phyloP scores from a whole-genome alignment of 768 basidiomycete genomes.

The Russula sp. region DNA sequence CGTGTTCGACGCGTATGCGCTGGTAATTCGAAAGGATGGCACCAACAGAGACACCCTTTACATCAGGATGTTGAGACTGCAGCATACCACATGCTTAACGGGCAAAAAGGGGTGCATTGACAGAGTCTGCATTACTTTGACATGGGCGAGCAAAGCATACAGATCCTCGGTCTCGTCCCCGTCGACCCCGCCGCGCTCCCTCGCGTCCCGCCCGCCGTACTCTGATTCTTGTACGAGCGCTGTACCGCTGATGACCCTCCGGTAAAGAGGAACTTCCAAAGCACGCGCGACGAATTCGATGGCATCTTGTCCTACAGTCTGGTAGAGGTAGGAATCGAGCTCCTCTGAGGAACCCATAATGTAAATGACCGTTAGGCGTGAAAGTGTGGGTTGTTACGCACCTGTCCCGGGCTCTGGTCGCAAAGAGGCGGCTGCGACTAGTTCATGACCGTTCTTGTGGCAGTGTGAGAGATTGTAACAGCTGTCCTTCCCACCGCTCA shows the following conservation, averaged over 20 bases:
- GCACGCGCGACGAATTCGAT: constrained; percentile 83
- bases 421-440: constrained; percentile 85
- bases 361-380: constrained; percentile 29
- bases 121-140: constrained; percentile 56
- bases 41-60: constrained; percentile 87
- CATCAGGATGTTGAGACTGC: constrained; percentile 72
- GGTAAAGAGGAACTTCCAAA: constrained; percentile 81
- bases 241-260: constrained; percentile 73
- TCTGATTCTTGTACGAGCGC: constrained; percentile 80
- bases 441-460: constrained; percentile 76
- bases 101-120: not conserved
- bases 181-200: constrained; percentile 46
- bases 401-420: constrained; percentile 84
- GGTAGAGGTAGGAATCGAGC: constrained; percentile 96
- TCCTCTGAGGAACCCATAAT: constrained; percentile 63
- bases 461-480: constrained; percentile 95
- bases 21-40: constrained; percentile 98
- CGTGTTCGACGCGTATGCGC: constrained; percentile 94
- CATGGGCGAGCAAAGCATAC: constrained; percentile 60
- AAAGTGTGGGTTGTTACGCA: constrained; percentile 38
- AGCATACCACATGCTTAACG: constrained; percentile 22
- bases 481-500: constrained; percentile 98
- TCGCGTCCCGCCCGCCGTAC: constrained; percentile 70
- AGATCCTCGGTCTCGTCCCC: constrained; percentile 99
- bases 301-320: constrained; percentile 97